Base-by-base conservation (phyloP, 192 early-diverging fungal genomes). In the Pilaira anomala region DNA sequence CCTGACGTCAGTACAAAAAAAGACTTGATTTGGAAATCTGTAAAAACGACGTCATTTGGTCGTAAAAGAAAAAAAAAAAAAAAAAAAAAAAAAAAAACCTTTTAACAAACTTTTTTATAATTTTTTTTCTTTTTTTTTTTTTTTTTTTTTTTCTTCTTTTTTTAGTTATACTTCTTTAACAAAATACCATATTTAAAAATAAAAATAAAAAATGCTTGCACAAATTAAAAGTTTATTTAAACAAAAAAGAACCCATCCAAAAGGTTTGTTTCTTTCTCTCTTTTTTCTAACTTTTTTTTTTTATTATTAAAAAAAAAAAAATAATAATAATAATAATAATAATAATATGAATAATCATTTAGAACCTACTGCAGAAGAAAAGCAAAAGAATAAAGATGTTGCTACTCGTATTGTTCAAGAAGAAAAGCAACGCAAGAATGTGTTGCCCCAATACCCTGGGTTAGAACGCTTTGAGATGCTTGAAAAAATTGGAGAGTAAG, bases 401-500 rank as follows among this genome's bases (percentile, higher is more conserved):
- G 78, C 80, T 5, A 64, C 72, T 16, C 63, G 63, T 49, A 77
- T 83, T 18, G 78, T 85, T 11, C 76, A 78, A 41, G 77, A 85
- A 45, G 80, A 81, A 52, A 76, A 75, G 2, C 70, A 70, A 9
- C 71, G 73, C 51, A 84, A 77, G 60, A 74, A 48, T 49, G 73
- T 69, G 63, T 36, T 85, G 56, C 83, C 84, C 21, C 48, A 59
- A 1, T 88, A 87, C 54, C 80, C 82, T 26, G 83, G 83, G 22
- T 54, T 88, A 53, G 78, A 85, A 50, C 72, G 80, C 28, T 88
- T 77, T 66, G 58, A 72, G 60, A 53, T 88, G 14, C 21, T 88
- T 12, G 73, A 80, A 28, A 87, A 88, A 55, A 83, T 88, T 80
- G 87, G 87, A 71, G 87, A 88, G 87, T 87, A 78, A 75, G 85